Percentiles rank a stretch among this genome's conserved stretches.
phyloP scores from a whole-genome alignment of 2,329 filamentous ascomycete genomes.

The Apiospora aurea region DNA sequence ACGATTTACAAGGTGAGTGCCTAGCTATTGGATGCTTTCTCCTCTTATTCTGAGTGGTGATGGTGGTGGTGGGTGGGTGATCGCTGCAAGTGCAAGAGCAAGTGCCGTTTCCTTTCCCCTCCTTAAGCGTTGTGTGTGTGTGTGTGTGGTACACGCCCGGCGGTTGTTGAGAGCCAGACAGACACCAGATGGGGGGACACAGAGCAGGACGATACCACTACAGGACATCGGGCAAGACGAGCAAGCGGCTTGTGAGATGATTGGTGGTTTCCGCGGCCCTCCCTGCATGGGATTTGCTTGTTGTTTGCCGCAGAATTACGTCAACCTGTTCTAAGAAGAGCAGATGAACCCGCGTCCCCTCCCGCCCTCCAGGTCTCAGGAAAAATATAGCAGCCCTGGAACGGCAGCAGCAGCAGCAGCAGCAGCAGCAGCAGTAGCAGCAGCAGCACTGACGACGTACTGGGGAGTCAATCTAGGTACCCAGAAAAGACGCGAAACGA shows the following conservation, averaged over 20 bases:
- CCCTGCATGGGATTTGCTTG: conserved; percentile 18
- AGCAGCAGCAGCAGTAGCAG: too few species aligned
- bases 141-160: background rate
- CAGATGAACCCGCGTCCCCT: background rate
- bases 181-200: background rate
- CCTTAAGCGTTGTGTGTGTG: conserved; percentile 1
- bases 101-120: background rate
- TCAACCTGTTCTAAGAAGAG: conserved; percentile 20
- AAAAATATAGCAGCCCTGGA: background rate
- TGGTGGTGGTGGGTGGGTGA: background rate
- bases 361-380: conserved; percentile 8
- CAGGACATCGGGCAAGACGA: background rate
- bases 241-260: background rate
- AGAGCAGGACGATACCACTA: background rate
- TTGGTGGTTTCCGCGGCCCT: background rate
- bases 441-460: background rate
- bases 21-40: conserved; percentile 19
- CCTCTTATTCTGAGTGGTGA: conserved; percentile 8
- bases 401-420: too few species aligned
- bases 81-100: background rate
- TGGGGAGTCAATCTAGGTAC: background rate
- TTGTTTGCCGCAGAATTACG: conserved; percentile 20
- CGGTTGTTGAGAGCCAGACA: conserved; percentile 8
- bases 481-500: background rate
- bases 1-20: conserved; percentile 1